These are phyloP conservation scores for Talinum fruticosum DNA, from an alignment of 148 eudicot species.

Conservation along the genomic window DNA sequence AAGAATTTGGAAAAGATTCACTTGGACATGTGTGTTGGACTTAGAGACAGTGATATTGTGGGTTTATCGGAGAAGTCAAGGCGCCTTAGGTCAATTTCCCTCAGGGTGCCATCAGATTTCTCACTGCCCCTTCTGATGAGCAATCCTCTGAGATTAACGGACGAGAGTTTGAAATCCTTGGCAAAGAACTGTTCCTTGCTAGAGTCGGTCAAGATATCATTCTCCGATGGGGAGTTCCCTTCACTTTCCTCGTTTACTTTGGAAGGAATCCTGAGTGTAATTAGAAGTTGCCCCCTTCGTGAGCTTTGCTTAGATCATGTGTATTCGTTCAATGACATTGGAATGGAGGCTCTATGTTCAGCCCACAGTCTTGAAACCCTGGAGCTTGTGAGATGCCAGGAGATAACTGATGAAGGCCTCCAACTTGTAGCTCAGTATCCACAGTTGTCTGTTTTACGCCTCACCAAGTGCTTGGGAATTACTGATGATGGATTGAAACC, in stretches of 20 bases:
- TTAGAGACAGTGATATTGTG: constrained; percentile 65
- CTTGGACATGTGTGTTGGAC: constrained; percentile 84
- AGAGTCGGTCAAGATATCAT: constrained; percentile 61
- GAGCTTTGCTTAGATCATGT: constrained; percentile 73
- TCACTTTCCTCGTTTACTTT: constrained; percentile 64
- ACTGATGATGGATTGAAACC: constrained; percentile 74
- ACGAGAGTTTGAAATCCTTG: constrained; percentile 65
- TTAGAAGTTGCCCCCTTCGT: constrained; percentile 60
- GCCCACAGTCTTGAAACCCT: constrained; percentile 48
- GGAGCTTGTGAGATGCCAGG: constrained; percentile 83
- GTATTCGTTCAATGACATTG: constrained; percentile 60
- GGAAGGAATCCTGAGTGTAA: constrained; percentile 50
- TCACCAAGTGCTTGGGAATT: constrained; percentile 70
- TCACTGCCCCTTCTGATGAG: constrained; percentile 53
- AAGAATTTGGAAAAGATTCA: constrained; percentile 63
- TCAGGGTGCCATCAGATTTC: constrained; percentile 71
- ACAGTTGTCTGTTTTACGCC: constrained; percentile 46
- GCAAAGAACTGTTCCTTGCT: constrained; percentile 59
- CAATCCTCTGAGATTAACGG: constrained; percentile 66
- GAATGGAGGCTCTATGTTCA: constrained; percentile 72
- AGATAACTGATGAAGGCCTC: constrained; percentile 75
- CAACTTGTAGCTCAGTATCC: constrained; percentile 50
- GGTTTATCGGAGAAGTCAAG: constrained; percentile 54
- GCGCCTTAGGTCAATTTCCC: constrained; percentile 59
- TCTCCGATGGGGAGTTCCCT: constrained; percentile 73